These are phyloP conservation scores for Entomortierella chlamydospora DNA, from an alignment of 192 early-diverging fungal genomes.

Conservation along the genomic window DNA sequence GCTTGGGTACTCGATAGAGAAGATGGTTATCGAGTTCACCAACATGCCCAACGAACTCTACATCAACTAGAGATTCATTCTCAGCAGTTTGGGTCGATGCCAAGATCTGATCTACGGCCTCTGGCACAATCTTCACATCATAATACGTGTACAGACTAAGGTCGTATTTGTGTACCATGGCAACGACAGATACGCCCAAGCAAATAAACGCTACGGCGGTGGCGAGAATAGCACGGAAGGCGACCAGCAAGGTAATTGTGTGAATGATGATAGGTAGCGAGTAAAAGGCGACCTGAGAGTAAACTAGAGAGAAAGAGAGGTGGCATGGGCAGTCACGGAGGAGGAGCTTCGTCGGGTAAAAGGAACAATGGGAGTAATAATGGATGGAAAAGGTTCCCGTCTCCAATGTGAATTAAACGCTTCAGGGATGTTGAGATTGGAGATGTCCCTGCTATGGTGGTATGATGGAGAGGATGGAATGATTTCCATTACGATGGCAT, in stretches of 20 bases:
- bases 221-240: constrained; percentile 1
- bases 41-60: constrained; percentile 47
- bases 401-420: no score
- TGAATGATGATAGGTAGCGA: neutral
- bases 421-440: no score
- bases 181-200: neutral
- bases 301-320: neutral
- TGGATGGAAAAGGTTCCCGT: no score
- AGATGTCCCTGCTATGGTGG: no score
- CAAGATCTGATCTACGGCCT: constrained; percentile 25
- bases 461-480: no score
- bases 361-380: no score
- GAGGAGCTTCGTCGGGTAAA: no score
- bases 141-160: constrained; percentile 19
- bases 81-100: constrained; percentile 23
- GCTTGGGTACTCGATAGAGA: constrained; percentile 33
- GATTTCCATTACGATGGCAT: no score
- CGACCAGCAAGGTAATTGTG: constrained; percentile 12
- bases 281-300: neutral
- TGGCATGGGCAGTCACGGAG: neutral
- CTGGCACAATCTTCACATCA: constrained; percentile 39
- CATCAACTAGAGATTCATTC: constrained; percentile 28
- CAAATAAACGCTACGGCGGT: neutral
- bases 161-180: constrained; percentile 19
- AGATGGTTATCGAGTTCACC: constrained; percentile 43